Evolutionary conservation across 78 protist species (phyloP).

Genomic region (Polysphondylium violaceum): DNA sequence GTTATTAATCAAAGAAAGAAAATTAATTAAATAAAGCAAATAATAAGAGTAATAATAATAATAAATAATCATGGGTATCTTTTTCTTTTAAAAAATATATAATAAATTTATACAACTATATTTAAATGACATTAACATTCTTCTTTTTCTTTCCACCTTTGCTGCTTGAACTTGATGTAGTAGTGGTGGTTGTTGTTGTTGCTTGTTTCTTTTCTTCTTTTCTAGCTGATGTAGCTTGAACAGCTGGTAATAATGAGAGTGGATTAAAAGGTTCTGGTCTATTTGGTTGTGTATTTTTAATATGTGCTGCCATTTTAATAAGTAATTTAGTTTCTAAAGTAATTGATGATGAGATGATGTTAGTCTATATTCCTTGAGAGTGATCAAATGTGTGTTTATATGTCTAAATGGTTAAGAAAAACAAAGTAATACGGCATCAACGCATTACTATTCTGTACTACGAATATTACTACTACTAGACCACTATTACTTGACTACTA

Average conservation of each 20-base stretch:
- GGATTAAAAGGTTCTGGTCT: conserved; percentile 76
- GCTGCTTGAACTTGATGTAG: background rate
- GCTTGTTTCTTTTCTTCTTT: background rate
- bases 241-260: conserved; percentile 12
- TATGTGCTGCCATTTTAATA: conserved; percentile 24
- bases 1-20: no score
- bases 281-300: conserved; percentile 44
- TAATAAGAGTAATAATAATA: no score
- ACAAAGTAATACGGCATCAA: no score
- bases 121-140: conserved; percentile 31
- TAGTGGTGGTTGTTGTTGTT: conserved; percentile 15
- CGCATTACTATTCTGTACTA: background rate
- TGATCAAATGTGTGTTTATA: background rate
- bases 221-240: conserved; percentile 26
- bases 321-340: conserved; percentile 50
- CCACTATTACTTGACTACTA: no score
- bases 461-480: no score
- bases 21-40: no score
- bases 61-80: no score
- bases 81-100: no score
- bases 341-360: background rate
- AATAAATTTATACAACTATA: background rate
- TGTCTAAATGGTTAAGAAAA: no score
- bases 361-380: background rate
- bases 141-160: conserved; percentile 33